Base-by-base conservation (phyloP, 192 early-diverging fungal species). In the Neocallimastix lanati region DNA sequence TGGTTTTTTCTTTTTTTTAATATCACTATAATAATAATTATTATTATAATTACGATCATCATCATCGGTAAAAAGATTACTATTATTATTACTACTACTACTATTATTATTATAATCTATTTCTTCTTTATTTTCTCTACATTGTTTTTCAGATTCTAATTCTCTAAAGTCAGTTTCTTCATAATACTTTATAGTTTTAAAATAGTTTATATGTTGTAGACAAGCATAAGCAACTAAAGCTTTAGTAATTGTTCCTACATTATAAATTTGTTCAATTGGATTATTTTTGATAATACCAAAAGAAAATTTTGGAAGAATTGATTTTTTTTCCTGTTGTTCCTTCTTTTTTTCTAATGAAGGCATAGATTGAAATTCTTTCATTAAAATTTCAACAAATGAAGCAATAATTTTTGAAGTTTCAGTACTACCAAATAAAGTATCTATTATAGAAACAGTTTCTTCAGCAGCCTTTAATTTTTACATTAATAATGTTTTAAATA, bases 391-490 rank as follows among this genome's bases (percentile, higher is more conserved):
- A 33, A 97, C 91, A 76, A 97, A 89, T 28, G 93, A 90, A 2
- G 93, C 91, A 29, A 96, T 84, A 16, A 94, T 94, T 29, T 92
- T 88, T 21, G 96, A 96, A 0, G 96, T 95, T 82, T 99, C 96
- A 12, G 94, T 98, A 4, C 93, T 91, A 28, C 97, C 97, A 88
- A 99, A 98, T 13, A 99, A 82, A 9, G 94, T 95, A 85, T 98
- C 97, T 40, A 98, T 88, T n/a, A 96, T 84, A 2, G 92, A 90
- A 18, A 97, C 95, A 29, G 90, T 92, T 84, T 96, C 95, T 78
- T 96, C 94, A 4, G 94, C 93, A 28, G 92, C 88, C 90, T 92
- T 82, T 29, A 78, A 78, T 29, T 29, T 28, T 80, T 28, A 77
- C 11, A 28, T 28, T 6, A 80, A 80, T 28, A 80, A n/a, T n/a